These are phyloP conservation scores for Cercospora janseana DNA, from an alignment of 2,329 filamentous ascomycete genomes.

Conservation along the genomic window DNA sequence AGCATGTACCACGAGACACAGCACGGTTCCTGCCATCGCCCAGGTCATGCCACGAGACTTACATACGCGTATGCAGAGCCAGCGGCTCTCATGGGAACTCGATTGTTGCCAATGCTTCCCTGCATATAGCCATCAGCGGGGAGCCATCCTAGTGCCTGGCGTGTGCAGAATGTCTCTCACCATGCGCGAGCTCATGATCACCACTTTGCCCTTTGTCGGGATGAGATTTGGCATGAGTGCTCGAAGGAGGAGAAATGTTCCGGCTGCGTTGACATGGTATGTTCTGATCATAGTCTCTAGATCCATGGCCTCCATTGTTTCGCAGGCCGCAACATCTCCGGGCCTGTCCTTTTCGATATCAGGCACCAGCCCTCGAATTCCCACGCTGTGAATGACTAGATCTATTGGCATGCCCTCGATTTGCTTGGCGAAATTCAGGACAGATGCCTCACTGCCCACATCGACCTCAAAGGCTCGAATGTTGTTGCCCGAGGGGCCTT, in stretches of 20 bases:
- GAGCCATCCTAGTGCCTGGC: neutral
- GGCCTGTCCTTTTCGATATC: constrained; percentile 29
- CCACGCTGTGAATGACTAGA: constrained; percentile 47
- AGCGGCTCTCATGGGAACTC: constrained; percentile 25
- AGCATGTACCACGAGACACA: too few relatives aligned
- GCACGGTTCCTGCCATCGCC: too few relatives aligned
- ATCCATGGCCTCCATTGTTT: constrained; percentile 45
- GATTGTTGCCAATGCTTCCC: constrained; percentile 43
- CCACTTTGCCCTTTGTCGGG: constrained; percentile 34
- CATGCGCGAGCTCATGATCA: constrained; percentile 49
- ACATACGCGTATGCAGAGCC: constrained; percentile 48
- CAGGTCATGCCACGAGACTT: too few relatives aligned
- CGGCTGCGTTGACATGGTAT: constrained; percentile 45
- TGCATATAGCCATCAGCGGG: neutral
- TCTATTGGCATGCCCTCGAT: constrained; percentile 35
- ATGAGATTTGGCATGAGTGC: constrained; percentile 41
- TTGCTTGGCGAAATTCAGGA: constrained; percentile 25
- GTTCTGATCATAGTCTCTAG: constrained; percentile 40
- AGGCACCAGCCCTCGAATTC: constrained; percentile 46
- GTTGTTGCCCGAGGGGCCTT: constrained; percentile 22
- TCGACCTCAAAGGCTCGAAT: constrained; percentile 30
- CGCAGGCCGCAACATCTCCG: constrained; percentile 42
- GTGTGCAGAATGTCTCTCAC: neutral
- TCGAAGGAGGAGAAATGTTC: constrained; percentile 43
- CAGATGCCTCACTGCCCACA: constrained; percentile 30